Evolutionary conservation across 179 eudicot species (phyloP), one percentile per base, ranked within the genome.

Genomic region (Vitellaria paradoxa): DNA sequence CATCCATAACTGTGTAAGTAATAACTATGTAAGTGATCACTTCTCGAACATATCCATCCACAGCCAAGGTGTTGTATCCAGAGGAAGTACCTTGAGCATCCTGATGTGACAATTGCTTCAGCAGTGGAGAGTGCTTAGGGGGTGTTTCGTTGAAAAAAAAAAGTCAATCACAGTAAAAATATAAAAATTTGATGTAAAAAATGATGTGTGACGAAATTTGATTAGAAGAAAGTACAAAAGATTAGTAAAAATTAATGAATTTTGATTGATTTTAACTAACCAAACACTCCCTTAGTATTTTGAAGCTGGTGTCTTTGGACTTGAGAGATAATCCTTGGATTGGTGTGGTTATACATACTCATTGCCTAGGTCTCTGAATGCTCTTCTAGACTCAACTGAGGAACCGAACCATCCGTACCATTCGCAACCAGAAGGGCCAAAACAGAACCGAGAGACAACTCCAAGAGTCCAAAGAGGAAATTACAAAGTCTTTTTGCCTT

Each of bases 401-500:
- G 2, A 65, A 72, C 26, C 76, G 50, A 55, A 26, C 63, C 42
- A 3, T 46, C 9, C 17, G 26, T 72, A 18, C 47, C 37, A 15
- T 26, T n/a, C 9, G 55, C 65, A 13, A 8, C 26, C 4, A 72
- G 76, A 17, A 72, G 76, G 0, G 63, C 65, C 65, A 72, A 53
- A 20, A 72, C 24, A 9, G 65, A n/a, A 53, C 64, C 69, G 21
- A 74, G 56, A n/a, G 77, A 69, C 18, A 74, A 21, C 67, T 12
- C 42, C 6, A 74, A 26, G 45, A 74, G 77, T 6, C 68, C 68
- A 47, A 62, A 62, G 59, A 74, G 68, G 77, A 74, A 62, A 21
- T 74, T 69, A 74, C 45, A 46, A 74, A 61, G 68, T 74, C 77
- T 45, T 74, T 73, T 17, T 67, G 76, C 76, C 56, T 73, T 67